Conservation (phyloP, 306 rosid species). For the Dalbergia cultrata region DNA sequence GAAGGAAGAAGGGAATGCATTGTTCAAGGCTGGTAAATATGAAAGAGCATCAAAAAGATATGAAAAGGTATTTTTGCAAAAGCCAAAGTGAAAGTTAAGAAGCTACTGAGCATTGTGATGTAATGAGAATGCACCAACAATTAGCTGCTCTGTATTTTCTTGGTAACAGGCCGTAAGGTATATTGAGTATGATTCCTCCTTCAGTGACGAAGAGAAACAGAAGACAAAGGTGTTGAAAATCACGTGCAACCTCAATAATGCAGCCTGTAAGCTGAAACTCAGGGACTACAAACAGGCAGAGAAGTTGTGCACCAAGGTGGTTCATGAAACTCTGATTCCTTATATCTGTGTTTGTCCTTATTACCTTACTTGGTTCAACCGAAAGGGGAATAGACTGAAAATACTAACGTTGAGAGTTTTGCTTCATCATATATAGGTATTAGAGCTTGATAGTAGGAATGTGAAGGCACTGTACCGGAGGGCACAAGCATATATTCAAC, state of each 20-base stretch:
- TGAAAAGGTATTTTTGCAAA: conserved; percentile 55
- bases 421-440: conserved; percentile 55
- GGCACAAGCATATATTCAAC: conserved; percentile 84
- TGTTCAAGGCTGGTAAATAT: conserved; percentile 63
- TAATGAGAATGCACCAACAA: conserved; percentile 25
- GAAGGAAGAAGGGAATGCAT: conserved; percentile 82
- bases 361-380: background rate
- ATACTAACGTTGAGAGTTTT: conserved; percentile 6
- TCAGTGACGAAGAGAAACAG: conserved; percentile 72
- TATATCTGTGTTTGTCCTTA: background rate
- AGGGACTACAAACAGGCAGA: conserved; percentile 83
- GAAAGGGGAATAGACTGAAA: background rate
- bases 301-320: conserved; percentile 82
- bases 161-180: conserved; percentile 72
- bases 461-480: conserved; percentile 96
- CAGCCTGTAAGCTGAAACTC: conserved; percentile 88
- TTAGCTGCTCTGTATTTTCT: background rate
- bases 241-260: conserved; percentile 83
- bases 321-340: background rate
- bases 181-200: conserved; percentile 71
- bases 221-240: conserved; percentile 75
- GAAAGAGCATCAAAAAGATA: conserved; percentile 65
- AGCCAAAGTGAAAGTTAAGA: background rate
- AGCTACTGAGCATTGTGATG: background rate
- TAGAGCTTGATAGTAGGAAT: conserved; percentile 77